Conservation (phyloP, 2,329 filamentous ascomycete species). For the Pestalotiopsis sp. region DNA sequence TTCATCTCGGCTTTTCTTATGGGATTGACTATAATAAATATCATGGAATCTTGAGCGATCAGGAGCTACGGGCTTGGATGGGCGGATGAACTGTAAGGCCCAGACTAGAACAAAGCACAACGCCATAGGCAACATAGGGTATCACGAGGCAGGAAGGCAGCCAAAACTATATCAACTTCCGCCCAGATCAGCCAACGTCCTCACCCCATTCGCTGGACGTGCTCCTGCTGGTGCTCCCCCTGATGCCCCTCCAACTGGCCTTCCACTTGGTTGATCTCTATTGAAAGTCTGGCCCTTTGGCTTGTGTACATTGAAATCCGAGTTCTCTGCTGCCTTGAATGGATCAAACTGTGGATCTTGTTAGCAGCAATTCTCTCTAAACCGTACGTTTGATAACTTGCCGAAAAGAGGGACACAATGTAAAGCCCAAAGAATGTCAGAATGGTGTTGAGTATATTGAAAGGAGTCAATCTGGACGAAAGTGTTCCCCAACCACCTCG, state of each 20-base stretch:
- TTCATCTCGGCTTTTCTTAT: no score
- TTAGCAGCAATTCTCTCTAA: conserved; percentile 9
- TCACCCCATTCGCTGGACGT: conserved; percentile 32
- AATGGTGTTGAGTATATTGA: conserved; percentile 50
- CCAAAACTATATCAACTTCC: conserved; percentile 21
- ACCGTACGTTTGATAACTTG: conserved; percentile 34
- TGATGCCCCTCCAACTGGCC: conserved; percentile 29
- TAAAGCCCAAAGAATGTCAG: conserved; percentile 64
- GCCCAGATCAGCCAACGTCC: conserved; percentile 57
- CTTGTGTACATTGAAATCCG: conserved; percentile 58
- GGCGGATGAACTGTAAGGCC: neutral
- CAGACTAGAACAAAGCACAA: neutral
- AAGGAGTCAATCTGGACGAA: conserved; percentile 37
- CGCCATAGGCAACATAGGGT: neutral
- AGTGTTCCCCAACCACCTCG: conserved; percentile 21
- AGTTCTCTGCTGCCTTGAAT: conserved; percentile 62
- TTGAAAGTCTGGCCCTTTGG: conserved; percentile 29
- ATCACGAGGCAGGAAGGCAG: neutral
- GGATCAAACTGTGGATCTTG: conserved; percentile 54
- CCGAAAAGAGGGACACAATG: conserved; percentile 62
- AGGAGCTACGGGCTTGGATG: neutral
- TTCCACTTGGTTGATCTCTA: conserved; percentile 22
- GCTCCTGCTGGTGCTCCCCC: conserved; percentile 21
- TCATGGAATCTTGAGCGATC: no score
- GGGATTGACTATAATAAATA: no score